Evolutionary conservation across 106 monocot genomes (phyloP), one percentile per base, ranked within the genome.

Genomic region (Vanilla planifolia): DNA sequence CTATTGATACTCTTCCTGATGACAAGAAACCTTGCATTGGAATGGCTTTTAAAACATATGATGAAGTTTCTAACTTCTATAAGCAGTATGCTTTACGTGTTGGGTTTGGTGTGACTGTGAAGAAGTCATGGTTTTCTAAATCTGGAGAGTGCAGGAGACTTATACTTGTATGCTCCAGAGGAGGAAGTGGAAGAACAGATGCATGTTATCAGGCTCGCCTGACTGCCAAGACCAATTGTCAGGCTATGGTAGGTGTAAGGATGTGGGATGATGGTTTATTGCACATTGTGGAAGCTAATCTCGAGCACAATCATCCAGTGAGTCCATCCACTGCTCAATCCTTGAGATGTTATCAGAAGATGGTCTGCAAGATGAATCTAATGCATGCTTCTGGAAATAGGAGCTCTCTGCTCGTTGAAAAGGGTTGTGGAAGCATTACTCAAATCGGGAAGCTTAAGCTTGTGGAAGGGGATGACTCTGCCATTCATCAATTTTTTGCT

Each of bases 291-390:
- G 23, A 43, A 34, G 55, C 43, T 23, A 44, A 55, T 27, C 62
- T 71, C 8, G 73, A 67, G 13, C 73, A 73, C 32, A 73, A 73
- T 23, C 73, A 73, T 44, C 50, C 58, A 6, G 37, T 67, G 8
- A 51, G 50, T 9, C 73, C 66, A 10, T 58, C 25, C 6, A 60
- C 28, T 21, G 26, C 46, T 16, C 39, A 33, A 16, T 63, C 25
- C 1, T 14, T 35, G 10, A 48, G 30, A 30, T 48, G 59, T 20
- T 33, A 65, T 24, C 48, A 44, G 59, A 47, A 66, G 27, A 19
- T 66, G 48, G 32, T 36, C 21, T 33, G 20, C 16, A 20, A 10
- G 6, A 14, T 15, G 35, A 52, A 28, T 10, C 33, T 33, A 8
- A 9, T 35, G 0, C 35, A 27, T 39, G 16, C 24, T 30, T 37